These are phyloP conservation scores for Aspergillus sclerotiicarbonarius DNA, from an alignment of 495 filamentous ascomycete species.

Conservation along the genomic window DNA sequence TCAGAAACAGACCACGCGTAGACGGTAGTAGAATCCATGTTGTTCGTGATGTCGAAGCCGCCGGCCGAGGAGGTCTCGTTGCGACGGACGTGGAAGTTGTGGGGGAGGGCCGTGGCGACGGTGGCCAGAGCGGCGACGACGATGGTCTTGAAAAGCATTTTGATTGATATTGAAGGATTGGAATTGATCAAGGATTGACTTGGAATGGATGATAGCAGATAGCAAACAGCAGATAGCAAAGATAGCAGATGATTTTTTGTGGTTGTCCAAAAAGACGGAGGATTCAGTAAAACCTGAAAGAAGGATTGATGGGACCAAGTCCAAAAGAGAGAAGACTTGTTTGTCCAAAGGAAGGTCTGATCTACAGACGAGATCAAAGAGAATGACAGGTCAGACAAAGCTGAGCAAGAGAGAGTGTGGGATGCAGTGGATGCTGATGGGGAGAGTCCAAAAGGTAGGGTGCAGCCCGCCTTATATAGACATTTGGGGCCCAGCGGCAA, in stretches of 20 bases:
- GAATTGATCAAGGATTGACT: conserved; percentile 15
- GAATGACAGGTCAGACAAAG: conserved; percentile 22
- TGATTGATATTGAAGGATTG: conserved; percentile 22
- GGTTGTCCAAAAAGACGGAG: conserved; percentile 19
- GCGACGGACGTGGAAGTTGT: conserved; percentile 22
- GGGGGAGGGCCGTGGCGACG: conserved; percentile 39
- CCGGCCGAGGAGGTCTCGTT: conserved; percentile 17
- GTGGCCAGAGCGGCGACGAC: conserved; percentile 36
- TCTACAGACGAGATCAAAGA: conserved; percentile 22
- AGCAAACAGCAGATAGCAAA: conserved; percentile 4
- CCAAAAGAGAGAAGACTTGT: too few relatives aligned
- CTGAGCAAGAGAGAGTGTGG: conserved; percentile 17
- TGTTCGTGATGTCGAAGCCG: conserved; percentile 39
- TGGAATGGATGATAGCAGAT: not conserved
- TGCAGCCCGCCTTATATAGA: not conserved
- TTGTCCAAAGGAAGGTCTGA: conserved; percentile 15
- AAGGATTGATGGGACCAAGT: not conserved
- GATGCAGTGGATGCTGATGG: conserved; percentile 3
- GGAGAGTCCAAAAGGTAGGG: conserved; percentile 5
- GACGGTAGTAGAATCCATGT: conserved; percentile 31
- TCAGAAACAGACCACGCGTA: conserved; percentile 45
- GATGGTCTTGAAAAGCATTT: conserved; percentile 49
- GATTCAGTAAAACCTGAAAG: conserved; percentile 5
- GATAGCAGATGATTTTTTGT: conserved; percentile 19
- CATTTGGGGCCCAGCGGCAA: not conserved